These are phyloP conservation scores for Solanum pinnatisectum DNA, from an alignment of 257 asterid genomes.

Conservation along the genomic window DNA sequence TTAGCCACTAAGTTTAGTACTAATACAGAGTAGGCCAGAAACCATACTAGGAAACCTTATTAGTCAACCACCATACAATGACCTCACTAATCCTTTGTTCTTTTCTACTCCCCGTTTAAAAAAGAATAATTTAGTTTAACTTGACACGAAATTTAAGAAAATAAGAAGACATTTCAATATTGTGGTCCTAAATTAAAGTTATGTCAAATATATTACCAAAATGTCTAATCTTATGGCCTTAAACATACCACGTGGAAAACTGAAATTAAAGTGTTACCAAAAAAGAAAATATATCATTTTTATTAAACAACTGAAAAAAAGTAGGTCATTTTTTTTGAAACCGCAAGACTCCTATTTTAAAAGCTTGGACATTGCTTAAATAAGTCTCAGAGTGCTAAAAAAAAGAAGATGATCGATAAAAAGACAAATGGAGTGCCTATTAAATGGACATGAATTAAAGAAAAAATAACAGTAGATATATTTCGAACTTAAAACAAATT, in stretches of 20 bases:
- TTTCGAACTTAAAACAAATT: neutral
- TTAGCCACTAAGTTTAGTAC: neutral
- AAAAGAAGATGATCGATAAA: neutral
- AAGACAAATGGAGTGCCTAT: neutral
- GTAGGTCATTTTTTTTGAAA: too few species aligned
- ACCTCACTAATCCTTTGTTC: neutral
- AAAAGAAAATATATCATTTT: neutral
- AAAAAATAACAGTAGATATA: too few species aligned
- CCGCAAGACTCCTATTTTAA: neutral
- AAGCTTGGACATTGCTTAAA: neutral
- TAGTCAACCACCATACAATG: neutral
- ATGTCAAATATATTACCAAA: too few species aligned
- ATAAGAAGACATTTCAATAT: fast-evolving
- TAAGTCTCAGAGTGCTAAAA: neutral
- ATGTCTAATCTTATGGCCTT: too few species aligned
- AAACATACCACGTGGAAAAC: too few species aligned
- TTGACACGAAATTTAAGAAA: neutral
- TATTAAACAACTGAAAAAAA: too few species aligned
- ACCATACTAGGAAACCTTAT: neutral
- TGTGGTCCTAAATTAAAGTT: neutral
- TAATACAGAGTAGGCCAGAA: neutral
- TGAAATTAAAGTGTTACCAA: too few species aligned
- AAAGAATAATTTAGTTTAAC: too few species aligned
- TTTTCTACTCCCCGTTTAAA: neutral
- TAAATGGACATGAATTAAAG: neutral